phyloP scores from a whole-genome alignment of 2,329 filamentous ascomycete species.

The Alternaria ventricosa region DNA sequence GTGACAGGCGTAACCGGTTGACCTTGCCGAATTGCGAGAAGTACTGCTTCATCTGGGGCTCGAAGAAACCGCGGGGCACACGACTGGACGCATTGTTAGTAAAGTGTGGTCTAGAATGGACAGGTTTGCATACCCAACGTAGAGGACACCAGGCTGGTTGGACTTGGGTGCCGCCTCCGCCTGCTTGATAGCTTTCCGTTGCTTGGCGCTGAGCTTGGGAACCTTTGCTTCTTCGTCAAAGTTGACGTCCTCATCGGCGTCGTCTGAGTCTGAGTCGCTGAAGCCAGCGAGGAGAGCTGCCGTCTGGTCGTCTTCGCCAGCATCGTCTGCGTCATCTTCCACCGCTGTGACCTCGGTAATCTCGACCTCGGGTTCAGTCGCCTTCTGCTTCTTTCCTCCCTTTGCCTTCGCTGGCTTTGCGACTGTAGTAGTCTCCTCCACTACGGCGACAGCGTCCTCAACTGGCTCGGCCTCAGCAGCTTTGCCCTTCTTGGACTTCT shows the following conservation, averaged over 20 bases:
- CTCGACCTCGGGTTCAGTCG: constrained; percentile 16
- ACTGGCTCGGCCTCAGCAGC: constrained; percentile 19
- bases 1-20: constrained; percentile 77
- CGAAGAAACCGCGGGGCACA: constrained; percentile 95
- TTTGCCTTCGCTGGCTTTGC: constrained; percentile 30
- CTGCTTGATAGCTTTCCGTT: constrained; percentile 55
- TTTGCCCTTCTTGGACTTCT: constrained; percentile 29
- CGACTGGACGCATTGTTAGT: constrained; percentile 58
- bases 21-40: constrained; percentile 93
- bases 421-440: constrained; percentile 9
- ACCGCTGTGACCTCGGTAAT: constrained; percentile 18
- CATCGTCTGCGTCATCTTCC: constrained; percentile 25
- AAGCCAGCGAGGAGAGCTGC: constrained; percentile 60
- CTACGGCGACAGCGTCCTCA: constrained; percentile 14
- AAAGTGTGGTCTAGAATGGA: neutral
- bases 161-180: constrained; percentile 59
- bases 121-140: constrained; percentile 68
- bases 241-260: constrained; percentile 43
- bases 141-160: constrained; percentile 77
- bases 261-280: constrained; percentile 53
- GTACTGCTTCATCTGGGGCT: constrained; percentile 92
- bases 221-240: constrained; percentile 47
- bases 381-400: constrained; percentile 23
- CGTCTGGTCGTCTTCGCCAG: constrained; percentile 54
- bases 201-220: constrained; percentile 35